Base-by-base conservation (phyloP, 2,329 filamentous ascomycete species). In the Amauroascus niger region DNA sequence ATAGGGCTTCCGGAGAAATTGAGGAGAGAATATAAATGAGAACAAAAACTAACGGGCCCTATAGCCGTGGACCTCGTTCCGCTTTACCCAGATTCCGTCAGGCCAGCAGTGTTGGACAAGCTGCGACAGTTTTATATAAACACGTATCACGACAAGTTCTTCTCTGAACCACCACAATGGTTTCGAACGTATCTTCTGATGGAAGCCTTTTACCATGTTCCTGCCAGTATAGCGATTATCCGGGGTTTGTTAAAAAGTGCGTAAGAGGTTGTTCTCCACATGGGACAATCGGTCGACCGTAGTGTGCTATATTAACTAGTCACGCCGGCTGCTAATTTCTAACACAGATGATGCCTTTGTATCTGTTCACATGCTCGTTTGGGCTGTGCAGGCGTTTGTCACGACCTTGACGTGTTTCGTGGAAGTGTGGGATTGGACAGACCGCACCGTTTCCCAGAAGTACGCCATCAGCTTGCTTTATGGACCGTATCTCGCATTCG, bases 111-210 rank as follows among this genome's bases (percentile, higher is more conserved):
- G 63, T 75, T 82, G 61, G 64, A 64, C 40, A 57, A 65, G 0
- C 56, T 86, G 1, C 77, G 79, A 55, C 62, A 68, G 2, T 84
- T 71, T 67, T 84, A 86, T 66, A 71, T 83, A 56, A 63, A 69
- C 1, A 83, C 75, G 1, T 84, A 83, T 64, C 72, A 75, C 13
- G 83, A 86, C 62, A 78, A 76, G 51, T 83, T 84, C 71, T 84
- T 86, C 69, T 71, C 75, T 32, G 62, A 70, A 6, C 74, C 79
- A 1, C 81, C 81, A 37, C 65, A 72, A 3, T 86, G 79, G 76
- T 86, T 86, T 63, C 69, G 68, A 9, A 59, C 71, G 13, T 82
- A 79, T 62, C 73, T 76, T 24, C 76, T 74, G 64, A 75, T 84
- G 62, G 83, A 86, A 63, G 62, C 79, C 1, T 54, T 80, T 16